phyloP scores from a whole-genome alignment of 768 basidiomycete genomes.

The Serendipita sp. region DNA sequence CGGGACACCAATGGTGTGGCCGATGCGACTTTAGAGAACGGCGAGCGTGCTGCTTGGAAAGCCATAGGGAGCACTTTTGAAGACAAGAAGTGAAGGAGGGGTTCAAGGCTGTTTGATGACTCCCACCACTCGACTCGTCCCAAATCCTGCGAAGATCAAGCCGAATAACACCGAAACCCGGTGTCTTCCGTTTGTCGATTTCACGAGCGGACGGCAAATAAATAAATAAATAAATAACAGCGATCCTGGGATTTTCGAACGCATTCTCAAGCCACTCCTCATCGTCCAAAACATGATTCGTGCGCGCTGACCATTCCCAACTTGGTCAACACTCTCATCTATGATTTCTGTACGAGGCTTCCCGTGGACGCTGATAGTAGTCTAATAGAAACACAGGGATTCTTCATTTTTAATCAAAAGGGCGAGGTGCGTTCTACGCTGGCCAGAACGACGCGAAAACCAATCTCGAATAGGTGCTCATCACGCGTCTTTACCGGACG shows the following conservation, averaged over 20 bases:
- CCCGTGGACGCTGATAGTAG: not conserved
- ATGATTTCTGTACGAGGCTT: slow-evolving; percentile 35
- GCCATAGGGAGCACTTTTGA: not conserved
- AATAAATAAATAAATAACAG: not conserved
- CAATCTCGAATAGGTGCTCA: slow-evolving; percentile 53
- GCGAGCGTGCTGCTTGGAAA: not conserved
- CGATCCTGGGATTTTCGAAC: not conserved
- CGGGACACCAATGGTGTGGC: not conserved
- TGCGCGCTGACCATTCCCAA: not conserved
- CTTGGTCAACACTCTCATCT: slow-evolving; percentile 8
- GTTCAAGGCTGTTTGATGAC: not conserved
- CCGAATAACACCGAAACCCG: slow-evolving; percentile 6
- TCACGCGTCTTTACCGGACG: slow-evolving; percentile 87
- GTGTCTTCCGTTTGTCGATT: not conserved
- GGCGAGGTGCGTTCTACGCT: slow-evolving; percentile 57
- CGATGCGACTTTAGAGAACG: slow-evolving; percentile 2
- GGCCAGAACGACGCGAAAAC: not conserved
- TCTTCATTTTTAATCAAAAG: slow-evolving; percentile 99
- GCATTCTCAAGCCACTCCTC: not conserved
- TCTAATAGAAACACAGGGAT: slow-evolving; percentile 45
- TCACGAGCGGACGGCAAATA: not conserved
- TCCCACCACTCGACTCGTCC: not conserved
- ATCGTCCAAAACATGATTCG: not conserved
- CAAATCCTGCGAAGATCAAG: not conserved
- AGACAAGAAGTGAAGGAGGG: not conserved